Evolutionary conservation across 495 filamentous ascomycete species (phyloP), one percentile per base, ranked within the genome.

Genomic region (Articulospora tetracladia): DNA sequence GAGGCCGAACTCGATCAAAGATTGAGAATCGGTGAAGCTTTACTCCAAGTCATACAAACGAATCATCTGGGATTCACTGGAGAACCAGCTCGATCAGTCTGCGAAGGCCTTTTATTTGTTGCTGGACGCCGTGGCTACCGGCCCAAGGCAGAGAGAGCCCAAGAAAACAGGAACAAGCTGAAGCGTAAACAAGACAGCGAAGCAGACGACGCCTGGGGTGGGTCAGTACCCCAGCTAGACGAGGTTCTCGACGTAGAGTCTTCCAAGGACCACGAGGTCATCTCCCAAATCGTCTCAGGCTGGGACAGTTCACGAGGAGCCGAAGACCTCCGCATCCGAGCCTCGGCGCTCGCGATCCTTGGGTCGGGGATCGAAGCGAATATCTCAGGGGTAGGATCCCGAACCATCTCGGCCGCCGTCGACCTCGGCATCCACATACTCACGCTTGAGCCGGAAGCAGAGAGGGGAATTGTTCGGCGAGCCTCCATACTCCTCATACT

Each of bases 261-360:
- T 17, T 22, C 47, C 20, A 65, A 79, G 39, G 78, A 82, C 62
- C 73, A 80, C 23, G 79, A 78, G 2, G 71, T 84, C 12, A 73
- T 88, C 0, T 79, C 79, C 17, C 79, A 80, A 49, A 90, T 95
- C 36, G 78, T 95, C 1, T 73, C 78, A 4, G 88, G 88, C 4
- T 96, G 92, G 92, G 83, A 86, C 54, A 79, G 79, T 44, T 87
- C 81, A 53, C 81, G 84, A 1, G 79, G 82, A 0, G 77, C 81
- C 20, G 92, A 96, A 64, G 91, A 96, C 66, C 75, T 93, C 1
- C 80, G 92, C 15, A 79, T 92, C 36, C 84, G 92, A 6, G 79
- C 90, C 10, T 94, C 90, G 0, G 90, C 91, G 2, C 71, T 96
- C 0, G 89, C 87, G 4, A 81, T 96, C 19, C 76, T 94, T 20